Evolutionary conservation across 176 grass and related monocot species (phyloP), one percentile per base, ranked within the genome.

Genomic region (Ensete ventricosum): DNA sequence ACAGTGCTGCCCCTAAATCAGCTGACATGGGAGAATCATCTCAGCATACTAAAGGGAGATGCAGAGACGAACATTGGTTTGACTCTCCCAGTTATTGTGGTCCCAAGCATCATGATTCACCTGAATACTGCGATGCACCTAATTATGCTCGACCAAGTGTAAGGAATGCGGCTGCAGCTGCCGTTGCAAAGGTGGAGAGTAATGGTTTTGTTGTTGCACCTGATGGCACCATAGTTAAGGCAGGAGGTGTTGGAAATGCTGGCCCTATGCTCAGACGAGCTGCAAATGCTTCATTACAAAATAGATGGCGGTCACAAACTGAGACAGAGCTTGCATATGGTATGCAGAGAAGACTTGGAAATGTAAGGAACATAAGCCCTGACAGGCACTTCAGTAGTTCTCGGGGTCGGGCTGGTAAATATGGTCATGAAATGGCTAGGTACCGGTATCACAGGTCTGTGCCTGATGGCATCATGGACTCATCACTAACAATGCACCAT

Each of bases 171-270:
- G 83, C 95, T 53, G 95, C 89, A 64, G 95, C 86, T 81, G 87
- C 91, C 77, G 89, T 91, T 14, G 91, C 91, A 63, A 99, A 99
- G 79, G 92, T 99, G 78, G 71, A 99, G 76, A 99, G 86, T 80
- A 94, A 87, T 82, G 95, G 95, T 24, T 99, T 99, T 87, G 88
- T 99, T 69, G 95, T 99, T 76, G 91, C 95, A 71, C 84, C 11
- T 78, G 95, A 99, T 93, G 95, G 95, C 76, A 99, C 95, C 64
- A 76, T 99, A 78, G 95, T 99, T 75, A 99, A 83, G 86, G 84
- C 71, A 67, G 67, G 55, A 63, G 90, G 83, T 81, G 65, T 72
- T 64, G 74, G 80, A 73, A 76, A 64, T 83, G 59, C 65, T 85
- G 72, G 80, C 63, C 81, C 55, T 17, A 25, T 83, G 58, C 62